Conservation (phyloP, 371 early-diverging fungal species). For the Mycotypha africana region DNA sequence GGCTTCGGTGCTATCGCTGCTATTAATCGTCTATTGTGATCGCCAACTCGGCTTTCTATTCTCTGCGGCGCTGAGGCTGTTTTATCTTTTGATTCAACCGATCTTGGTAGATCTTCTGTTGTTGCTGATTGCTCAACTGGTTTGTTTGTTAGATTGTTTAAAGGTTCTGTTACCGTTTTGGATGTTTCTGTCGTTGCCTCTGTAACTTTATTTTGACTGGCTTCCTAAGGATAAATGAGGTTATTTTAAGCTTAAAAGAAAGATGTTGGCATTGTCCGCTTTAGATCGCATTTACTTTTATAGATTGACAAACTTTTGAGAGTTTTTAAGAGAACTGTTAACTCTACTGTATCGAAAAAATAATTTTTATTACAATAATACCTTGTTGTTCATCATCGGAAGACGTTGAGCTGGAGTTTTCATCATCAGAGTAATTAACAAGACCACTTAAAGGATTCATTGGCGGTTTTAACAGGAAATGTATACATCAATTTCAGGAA, state of each 20-base stretch:
- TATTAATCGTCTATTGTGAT: conserved; percentile 15
- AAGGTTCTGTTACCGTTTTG: background rate
- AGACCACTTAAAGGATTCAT: conserved; percentile 24
- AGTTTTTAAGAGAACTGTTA: too few species aligned
- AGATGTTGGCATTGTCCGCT: too few species aligned
- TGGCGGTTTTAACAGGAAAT: too few species aligned
- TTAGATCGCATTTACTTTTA: background rate
- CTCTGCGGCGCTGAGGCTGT: too few species aligned
- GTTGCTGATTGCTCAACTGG: too few species aligned
- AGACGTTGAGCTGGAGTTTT: conserved; percentile 16
- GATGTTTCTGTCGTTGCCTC: background rate
- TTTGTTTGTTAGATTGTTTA: background rate
- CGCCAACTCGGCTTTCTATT: background rate
- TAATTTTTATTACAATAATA: background rate
- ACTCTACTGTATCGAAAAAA: too few species aligned
- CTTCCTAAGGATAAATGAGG: too few species aligned
- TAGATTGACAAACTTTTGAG: too few species aligned
- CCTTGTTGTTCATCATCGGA: conserved; percentile 19
- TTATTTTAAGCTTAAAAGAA: too few species aligned
- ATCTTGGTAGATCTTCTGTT: background rate
- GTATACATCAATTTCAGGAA: too few species aligned
- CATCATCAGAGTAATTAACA: conserved; percentile 33
- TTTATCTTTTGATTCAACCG: background rate
- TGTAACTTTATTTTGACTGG: background rate
- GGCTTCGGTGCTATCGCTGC: conserved; percentile 27